Percentiles rank a stretch among this genome's conserved stretches.
Conservation (phyloP, 2,329 filamentous ascomycete genomes). For the Stagonosporopsis tanaceti region DNA sequence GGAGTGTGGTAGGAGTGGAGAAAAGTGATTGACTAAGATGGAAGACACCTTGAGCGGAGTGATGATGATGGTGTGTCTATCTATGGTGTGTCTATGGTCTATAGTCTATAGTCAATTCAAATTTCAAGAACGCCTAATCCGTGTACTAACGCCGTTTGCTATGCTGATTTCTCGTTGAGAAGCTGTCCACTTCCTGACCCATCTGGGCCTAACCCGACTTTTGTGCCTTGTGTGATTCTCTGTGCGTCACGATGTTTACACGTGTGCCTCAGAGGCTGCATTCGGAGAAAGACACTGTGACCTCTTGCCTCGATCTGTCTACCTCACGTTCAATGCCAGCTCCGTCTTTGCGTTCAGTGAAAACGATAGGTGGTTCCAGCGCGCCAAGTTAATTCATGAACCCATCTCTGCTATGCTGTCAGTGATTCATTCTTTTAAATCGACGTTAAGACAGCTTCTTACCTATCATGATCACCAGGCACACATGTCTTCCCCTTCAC, state of each 20-base stretch:
- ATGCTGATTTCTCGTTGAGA: not conserved
- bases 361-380: slow-evolving; percentile 12
- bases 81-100: not conserved
- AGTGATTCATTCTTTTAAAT: not conserved
- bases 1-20: slow-evolving; percentile 41
- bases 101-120: not conserved
- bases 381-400: not conserved
- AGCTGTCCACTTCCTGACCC: not conserved
- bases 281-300: not conserved
- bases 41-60: not conserved
- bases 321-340: slow-evolving; percentile 17
- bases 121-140: no score
- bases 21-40: slow-evolving; percentile 41
- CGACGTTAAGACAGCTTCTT: not conserved
- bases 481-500: slow-evolving; percentile 9
- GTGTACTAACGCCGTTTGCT: not conserved
- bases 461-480: not conserved
- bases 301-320: slow-evolving; percentile 23
- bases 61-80: not conserved
- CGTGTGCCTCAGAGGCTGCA: not conserved
- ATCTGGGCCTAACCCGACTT: no score
- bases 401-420: not conserved
- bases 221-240: not conserved
- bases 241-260: not conserved
- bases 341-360: not conserved